Conservation (phyloP, 2,329 filamentous ascomycete species). For the Cladosporium oxysporum region DNA sequence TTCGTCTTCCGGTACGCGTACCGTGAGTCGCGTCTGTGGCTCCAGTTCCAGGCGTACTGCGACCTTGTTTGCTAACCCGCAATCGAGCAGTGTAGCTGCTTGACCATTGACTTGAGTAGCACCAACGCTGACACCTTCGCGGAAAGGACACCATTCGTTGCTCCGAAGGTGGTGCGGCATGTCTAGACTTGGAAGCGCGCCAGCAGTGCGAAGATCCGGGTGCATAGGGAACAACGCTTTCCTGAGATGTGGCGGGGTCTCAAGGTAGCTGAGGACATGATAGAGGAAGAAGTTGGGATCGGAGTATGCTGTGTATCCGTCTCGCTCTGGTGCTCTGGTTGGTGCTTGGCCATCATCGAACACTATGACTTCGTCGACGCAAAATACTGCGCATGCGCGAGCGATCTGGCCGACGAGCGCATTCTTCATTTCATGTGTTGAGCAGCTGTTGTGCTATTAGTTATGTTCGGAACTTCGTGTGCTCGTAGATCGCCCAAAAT, state of each 20-base stretch:
- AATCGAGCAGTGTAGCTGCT: constrained; percentile 48
- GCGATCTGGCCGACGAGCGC: constrained; percentile 73
- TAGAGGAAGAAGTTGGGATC: constrained; percentile 79
- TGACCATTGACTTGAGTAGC: constrained; percentile 43
- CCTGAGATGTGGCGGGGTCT: constrained; percentile 80
- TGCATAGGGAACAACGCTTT: constrained; percentile 75
- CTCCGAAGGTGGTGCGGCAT: constrained; percentile 80
- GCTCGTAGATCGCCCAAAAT: not conserved
- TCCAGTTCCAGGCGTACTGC: constrained; percentile 64
- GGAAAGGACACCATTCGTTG: constrained; percentile 76
- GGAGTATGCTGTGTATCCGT: constrained; percentile 64
- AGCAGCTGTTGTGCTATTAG: constrained; percentile 52
- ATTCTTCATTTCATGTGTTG: constrained; percentile 74
- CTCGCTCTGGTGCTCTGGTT: constrained; percentile 39
- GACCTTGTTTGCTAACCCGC: constrained; percentile 50
- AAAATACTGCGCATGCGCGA: constrained; percentile 78
- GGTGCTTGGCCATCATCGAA: constrained; percentile 68
- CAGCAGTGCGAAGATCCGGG: constrained; percentile 72
- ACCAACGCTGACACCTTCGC: constrained; percentile 69
- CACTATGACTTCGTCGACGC: constrained; percentile 79
- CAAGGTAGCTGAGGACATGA: constrained; percentile 78
- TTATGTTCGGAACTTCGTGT: not conserved
- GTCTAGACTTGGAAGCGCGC: constrained; percentile 73
- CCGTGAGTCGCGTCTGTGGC: constrained; percentile 70
- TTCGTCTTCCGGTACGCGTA: constrained; percentile 57